Evolutionary conservation across 2,329 filamentous ascomycete genomes (phyloP), one percentile per base, ranked within the genome.

Genomic region (Saccharata proteae): DNA sequence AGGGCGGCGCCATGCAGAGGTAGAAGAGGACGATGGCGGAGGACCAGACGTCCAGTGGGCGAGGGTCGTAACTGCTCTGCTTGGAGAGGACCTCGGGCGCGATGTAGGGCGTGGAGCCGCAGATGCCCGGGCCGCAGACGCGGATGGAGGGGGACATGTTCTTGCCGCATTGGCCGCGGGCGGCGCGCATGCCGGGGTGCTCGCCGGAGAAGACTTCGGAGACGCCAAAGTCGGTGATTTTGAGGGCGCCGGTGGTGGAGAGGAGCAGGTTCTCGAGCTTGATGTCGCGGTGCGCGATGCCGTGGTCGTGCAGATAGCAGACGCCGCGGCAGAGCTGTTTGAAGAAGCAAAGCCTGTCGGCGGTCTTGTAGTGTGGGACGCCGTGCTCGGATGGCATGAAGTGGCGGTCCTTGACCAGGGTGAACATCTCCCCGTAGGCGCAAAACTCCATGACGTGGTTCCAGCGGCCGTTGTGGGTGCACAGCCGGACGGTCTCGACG

Each of bases 361-460:
- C 67, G 3, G 63, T 58, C 35, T 63, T 70, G 40, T 92, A 71
- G 14, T 35, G 12, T n/a, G 20, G 20, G 13, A 19, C 29, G 5
- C 25, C 34, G 15, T 16, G 23, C 10, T 24, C 9, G 3, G 24
- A n/a, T 1, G 28, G 34, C 3, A 27, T 3, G 32, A 59, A 59
- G n/a, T 57, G 40, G 23, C 54, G 55, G 14, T 51, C 78, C 41
- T 77, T 71, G 22, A 92, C 77, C 9, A 93, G 61, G 39, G 67
- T 66, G 52, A 80, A 88, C 5, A 93, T 61, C 48, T 93, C 85
- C 26, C 85, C 84, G 43, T 83, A 74, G 3, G 73, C 68, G 59
- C 85, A 93, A 52, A 81, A 92, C 51, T 93, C 83, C 85, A 93
- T 93, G 34, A 93, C 82, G 51, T 92, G 82, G 51, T 84, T 86